Base-by-base conservation (phyloP, 768 basidiomycete species). In the Lactarius indigo region DNA sequence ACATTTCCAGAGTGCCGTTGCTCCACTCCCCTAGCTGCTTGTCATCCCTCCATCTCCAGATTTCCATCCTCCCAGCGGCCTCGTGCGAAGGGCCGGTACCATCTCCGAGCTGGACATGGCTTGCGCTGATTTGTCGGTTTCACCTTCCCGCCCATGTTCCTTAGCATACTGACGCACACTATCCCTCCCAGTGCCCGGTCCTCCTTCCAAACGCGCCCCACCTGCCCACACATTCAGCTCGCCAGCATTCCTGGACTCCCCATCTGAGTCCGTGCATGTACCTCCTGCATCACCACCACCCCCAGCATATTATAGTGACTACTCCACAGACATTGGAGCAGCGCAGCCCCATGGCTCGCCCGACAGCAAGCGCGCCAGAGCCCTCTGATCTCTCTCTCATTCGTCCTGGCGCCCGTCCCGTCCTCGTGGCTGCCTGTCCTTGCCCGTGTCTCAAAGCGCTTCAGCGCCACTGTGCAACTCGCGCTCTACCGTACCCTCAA, bases 1-100 rank as follows among this genome's bases (percentile, higher is more conserved):
- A n/a, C n/a, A n/a, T n/a, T n/a, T n/a, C n/a, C n/a, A n/a, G n/a
- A n/a, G n/a, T n/a, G n/a, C n/a, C n/a, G n/a, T n/a, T n/a, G n/a
- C n/a, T n/a, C n/a, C n/a, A n/a, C n/a, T n/a, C n/a, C n/a, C n/a
- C n/a, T n/a, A n/a, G n/a, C n/a, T n/a, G n/a, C n/a, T n/a, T n/a
- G n/a, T n/a, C n/a, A n/a, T n/a, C n/a, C n/a, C 71, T 3, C 65
- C 65, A 1, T 71, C 71, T 0, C 65, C 71, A 5, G 68, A 71
- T 58, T n/a, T n/a, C n/a, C n/a, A 72, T 42, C 64, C 64, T 15
- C 71, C 71, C 1, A 68, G 67, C n/a, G 71, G 70, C 10, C 70
- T 72, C 9, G 71, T 70, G 0, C 60, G 68, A 23, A 70, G 71
- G 26, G 71, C 71, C 12, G 68, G 61, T 50, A 60, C 41, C 9